A percentile compares a stretch with the other conserved stretches of the same genome.
Evolutionary conservation across 176 grass and related monocot species (phyloP).

Genomic region (Bothriochloa decipiens): DNA sequence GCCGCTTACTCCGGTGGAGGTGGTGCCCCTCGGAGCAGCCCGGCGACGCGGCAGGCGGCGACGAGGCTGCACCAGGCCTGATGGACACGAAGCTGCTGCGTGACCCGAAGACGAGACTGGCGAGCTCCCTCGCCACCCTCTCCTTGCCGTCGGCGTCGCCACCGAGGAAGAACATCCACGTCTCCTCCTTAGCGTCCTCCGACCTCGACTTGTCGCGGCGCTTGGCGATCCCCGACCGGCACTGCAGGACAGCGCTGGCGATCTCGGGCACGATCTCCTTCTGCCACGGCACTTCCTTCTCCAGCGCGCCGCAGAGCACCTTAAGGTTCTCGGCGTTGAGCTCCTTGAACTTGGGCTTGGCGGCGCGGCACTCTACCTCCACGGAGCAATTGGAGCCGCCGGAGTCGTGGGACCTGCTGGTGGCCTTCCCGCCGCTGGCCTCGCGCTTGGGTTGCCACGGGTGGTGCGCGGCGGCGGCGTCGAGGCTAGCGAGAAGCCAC

Average conservation of each 20-base stretch:
- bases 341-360: constrained; percentile 92
- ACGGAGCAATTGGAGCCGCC: constrained; percentile 60
- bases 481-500: constrained; percentile 43
- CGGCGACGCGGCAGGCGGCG: not conserved
- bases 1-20: constrained; percentile 63
- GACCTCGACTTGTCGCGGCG: constrained; percentile 51
- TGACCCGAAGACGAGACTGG: constrained; percentile 80
- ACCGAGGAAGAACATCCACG: constrained; percentile 90
- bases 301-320: constrained; percentile 69
- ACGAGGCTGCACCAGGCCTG: constrained; percentile 28
- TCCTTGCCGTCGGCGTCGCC: constrained; percentile 68
- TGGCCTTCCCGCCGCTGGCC: not conserved
- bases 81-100: constrained; percentile 51
- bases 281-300: constrained; percentile 89
- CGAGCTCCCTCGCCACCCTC: constrained; percentile 75
- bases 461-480: constrained; percentile 39
- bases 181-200: constrained; percentile 67
- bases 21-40: constrained; percentile 55
- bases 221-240: constrained; percentile 78
- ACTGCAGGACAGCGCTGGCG: constrained; percentile 73
- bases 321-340: constrained; percentile 90
- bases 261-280: constrained; percentile 76
- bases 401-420: constrained; percentile 41
- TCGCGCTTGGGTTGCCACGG: constrained; percentile 61
- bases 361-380: constrained; percentile 56